Percentiles rank a stretch among this genome's conserved stretches.
Conservation (phyloP, 805 yeast species). For the Deakozyma indianensis region DNA sequence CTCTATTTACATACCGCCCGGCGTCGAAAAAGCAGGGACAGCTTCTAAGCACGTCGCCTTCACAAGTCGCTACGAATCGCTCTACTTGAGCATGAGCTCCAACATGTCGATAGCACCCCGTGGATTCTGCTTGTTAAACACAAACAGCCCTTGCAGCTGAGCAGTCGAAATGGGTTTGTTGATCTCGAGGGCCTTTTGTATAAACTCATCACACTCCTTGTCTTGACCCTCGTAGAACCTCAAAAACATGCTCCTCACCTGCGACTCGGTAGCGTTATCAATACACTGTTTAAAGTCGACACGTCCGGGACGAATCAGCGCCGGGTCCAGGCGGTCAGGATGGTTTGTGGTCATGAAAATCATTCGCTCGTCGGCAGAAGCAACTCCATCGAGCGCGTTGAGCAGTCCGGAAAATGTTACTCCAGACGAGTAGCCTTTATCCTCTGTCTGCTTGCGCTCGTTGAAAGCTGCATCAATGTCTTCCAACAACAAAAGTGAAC, state of each 20-base stretch:
- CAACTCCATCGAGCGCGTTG: conserved; percentile 93
- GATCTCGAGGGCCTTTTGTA: conserved; percentile 31
- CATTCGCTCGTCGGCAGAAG: conserved; percentile 90
- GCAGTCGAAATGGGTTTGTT: conserved; percentile 70
- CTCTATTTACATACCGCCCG: no score
- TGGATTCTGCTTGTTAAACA: conserved; percentile 77
- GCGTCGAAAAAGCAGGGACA: no score
- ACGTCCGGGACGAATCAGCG: conserved; percentile 87
- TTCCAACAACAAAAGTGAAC: conserved; percentile 73
- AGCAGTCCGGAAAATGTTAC: conserved; percentile 91
- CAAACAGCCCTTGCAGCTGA: conserved; percentile 88
- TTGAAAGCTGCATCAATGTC: conserved; percentile 95
- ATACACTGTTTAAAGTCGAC: conserved; percentile 72
- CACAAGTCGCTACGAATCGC: no score
- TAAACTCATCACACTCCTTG: conserved; percentile 38
- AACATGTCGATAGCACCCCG: conserved; percentile 58
- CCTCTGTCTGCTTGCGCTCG: conserved; percentile 60
- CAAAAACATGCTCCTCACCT: conserved; percentile 70
- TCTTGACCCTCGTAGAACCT: conserved; percentile 63
- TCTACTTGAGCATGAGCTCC: background rate
- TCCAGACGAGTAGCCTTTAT: conserved; percentile 68
- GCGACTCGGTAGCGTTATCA: conserved; percentile 76
- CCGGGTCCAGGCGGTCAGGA: conserved; percentile 87
- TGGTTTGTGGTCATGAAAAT: conserved; percentile 98
- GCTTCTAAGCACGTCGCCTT: no score